Evolutionary conservation across 2,329 filamentous ascomycete genomes (phyloP).

Genomic region (Taxawa tesnikishii): DNA sequence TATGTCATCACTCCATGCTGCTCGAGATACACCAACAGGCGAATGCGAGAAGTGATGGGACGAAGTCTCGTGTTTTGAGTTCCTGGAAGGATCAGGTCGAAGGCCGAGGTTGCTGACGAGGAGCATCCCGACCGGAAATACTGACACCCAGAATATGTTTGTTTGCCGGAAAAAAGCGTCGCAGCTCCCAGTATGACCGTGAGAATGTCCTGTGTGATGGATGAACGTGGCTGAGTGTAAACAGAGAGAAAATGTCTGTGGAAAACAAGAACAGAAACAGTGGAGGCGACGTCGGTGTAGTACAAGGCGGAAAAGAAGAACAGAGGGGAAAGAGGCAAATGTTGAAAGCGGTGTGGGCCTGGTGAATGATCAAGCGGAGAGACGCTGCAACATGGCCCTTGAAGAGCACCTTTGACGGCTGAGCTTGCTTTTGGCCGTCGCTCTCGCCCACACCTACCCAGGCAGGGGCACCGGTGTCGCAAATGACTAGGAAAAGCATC

Average conservation of each 20-base stretch:
- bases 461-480: neutral
- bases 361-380: conserved; percentile 1
- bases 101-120: conserved; percentile 36
- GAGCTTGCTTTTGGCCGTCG: neutral
- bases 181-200: conserved; percentile 46
- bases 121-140: conserved; percentile 52
- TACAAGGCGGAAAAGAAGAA: conserved; percentile 96
- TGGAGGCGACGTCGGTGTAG: conserved; percentile 85
- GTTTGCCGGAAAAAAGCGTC: conserved; percentile 79
- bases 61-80: neutral
- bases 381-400: neutral
- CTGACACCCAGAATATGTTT: conserved; percentile 89
- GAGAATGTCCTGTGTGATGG: conserved; percentile 9
- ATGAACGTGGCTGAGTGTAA: conserved; percentile 1
- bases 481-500: conserved; percentile 16
- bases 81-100: conserved; percentile 33
- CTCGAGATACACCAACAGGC: conserved; percentile 12
- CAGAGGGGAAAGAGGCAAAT: conserved; percentile 75
- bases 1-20: conserved; percentile 26
- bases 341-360: conserved; percentile 58
- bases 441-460: neutral
- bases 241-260: conserved; percentile 41
- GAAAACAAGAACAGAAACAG: conserved; percentile 57
- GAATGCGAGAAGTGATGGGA: neutral
- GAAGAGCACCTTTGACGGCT: neutral